Evolutionary conservation across 306 rosid genomes (phyloP).

Genomic region (Inga leiocalycina): DNA sequence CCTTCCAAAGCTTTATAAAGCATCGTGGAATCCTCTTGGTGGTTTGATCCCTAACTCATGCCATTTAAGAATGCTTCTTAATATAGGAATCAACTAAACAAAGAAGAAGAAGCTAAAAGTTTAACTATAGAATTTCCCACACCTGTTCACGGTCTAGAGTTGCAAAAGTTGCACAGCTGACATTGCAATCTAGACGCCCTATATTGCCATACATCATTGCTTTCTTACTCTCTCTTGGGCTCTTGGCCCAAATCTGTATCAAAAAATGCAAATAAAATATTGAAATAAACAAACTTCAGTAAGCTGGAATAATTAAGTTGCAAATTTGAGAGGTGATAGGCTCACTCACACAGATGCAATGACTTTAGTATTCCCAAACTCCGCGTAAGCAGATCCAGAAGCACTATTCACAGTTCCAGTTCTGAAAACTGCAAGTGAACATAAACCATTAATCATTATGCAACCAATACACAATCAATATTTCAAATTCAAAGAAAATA

Average conservation of each 20-base stretch:
- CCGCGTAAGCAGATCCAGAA: conserved; percentile 91
- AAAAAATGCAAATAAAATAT: conserved; percentile 21
- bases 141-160: conserved; percentile 83
- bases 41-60: conserved; percentile 65
- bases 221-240: conserved; percentile 97
- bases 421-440: conserved; percentile 73
- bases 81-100: neutral
- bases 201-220: conserved; percentile 87
- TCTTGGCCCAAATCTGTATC: conserved; percentile 88
- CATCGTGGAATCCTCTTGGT: conserved; percentile 71
- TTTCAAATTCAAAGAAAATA: conserved; percentile 12
- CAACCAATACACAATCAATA: neutral
- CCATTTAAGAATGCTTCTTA: conserved; percentile 23
- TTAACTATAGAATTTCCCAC: conserved; percentile 4
- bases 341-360: conserved; percentile 91
- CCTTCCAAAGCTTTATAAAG: conserved; percentile 93
- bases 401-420: conserved; percentile 93
- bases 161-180: conserved; percentile 76
- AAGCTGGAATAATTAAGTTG: conserved; percentile 7
- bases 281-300: neutral
- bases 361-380: conserved; percentile 90
- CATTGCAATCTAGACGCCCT: conserved; percentile 83
- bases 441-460: conserved; percentile 13
- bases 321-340: conserved; percentile 18
- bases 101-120: conserved; percentile 1